A percentile compares a stretch with the other conserved stretches of the same genome.
Evolutionary conservation across 2,329 filamentous ascomycete species (phyloP).

Genomic region (Coniella lustricola): DNA sequence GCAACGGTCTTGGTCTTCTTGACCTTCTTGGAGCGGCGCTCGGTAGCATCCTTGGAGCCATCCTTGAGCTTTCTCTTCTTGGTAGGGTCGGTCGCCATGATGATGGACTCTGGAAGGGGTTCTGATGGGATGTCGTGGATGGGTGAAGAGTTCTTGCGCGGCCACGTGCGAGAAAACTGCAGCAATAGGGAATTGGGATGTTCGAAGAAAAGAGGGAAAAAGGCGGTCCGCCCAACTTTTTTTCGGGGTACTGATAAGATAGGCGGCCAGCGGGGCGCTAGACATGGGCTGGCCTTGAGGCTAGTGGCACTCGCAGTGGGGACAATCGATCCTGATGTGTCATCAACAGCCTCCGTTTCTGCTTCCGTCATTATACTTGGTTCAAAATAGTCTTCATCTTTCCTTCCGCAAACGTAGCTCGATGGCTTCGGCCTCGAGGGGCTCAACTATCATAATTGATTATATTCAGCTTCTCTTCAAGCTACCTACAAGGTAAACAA

Average conservation of each 20-base stretch:
- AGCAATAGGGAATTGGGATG: not conserved
- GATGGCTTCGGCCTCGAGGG: too few relatives aligned
- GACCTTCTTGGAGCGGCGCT: constrained; percentile 1
- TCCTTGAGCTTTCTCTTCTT: constrained; percentile 32
- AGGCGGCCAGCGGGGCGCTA: constrained; percentile 5
- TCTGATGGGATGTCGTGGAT: not conserved
- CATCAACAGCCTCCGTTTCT: too few relatives aligned
- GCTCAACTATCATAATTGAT: too few relatives aligned
- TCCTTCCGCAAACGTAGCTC: too few relatives aligned
- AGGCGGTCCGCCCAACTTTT: constrained; percentile 12
- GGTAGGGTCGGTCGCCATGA: constrained; percentile 25
- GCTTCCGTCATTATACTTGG: too few relatives aligned
- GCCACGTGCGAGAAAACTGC: not conserved
- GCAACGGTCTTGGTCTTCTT: constrained; percentile 9
- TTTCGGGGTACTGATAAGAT: constrained; percentile 13
- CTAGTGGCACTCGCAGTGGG: not conserved
- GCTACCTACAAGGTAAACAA: too few relatives aligned
- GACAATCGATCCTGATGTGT: too few relatives aligned
- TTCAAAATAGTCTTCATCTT: too few relatives aligned
- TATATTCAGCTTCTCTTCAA: too few relatives aligned
- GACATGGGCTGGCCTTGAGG: not conserved
- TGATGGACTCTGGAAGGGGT: constrained; percentile 8
- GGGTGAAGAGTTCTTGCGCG: not conserved
- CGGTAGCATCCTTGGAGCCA: constrained; percentile 18
- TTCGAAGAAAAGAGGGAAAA: not conserved